Percentiles rank a stretch among this genome's conserved stretches.
Evolutionary conservation across 495 filamentous ascomycete species (phyloP).

Genomic region (Elaphomyces granulatus): DNA sequence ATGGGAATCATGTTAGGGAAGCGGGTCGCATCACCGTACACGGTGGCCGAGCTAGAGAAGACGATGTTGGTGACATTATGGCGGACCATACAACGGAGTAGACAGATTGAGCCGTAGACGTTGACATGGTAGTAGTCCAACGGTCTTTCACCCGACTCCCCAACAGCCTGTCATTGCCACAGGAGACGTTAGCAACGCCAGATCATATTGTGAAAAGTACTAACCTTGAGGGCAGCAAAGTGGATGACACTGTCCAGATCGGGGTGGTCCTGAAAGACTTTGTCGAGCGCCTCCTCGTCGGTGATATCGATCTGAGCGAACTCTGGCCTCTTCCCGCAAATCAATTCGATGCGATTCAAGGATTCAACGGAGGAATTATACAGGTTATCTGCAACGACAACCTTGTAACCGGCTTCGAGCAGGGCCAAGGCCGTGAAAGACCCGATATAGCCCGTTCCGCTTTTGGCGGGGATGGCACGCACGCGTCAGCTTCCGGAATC

Average conservation of each 20-base stretch:
- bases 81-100: constrained; percentile 74
- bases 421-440: constrained; percentile 91
- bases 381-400: constrained; percentile 87
- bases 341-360: constrained; percentile 83
- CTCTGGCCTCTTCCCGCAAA: constrained; percentile 73
- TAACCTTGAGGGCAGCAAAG: constrained; percentile 92
- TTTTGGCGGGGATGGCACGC: constrained; percentile 27
- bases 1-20: constrained; percentile 98
- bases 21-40: constrained; percentile 95
- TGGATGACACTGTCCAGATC: constrained; percentile 96
- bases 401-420: constrained; percentile 86
- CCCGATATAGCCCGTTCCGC: constrained; percentile 96
- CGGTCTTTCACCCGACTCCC: constrained; percentile 88
- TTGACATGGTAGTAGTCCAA: constrained; percentile 97
- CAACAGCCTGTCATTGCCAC: constrained; percentile 54
- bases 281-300: constrained; percentile 65
- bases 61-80: constrained; percentile 93
- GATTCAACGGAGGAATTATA: constrained; percentile 89
- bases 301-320: constrained; percentile 85
- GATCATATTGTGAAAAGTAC: constrained; percentile 9
- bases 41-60: constrained; percentile 92
- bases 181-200: background rate
- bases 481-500: no score
- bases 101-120: constrained; percentile 80
- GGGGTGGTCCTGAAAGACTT: constrained; percentile 77